A percentile compares a stretch with the other conserved stretches of the same genome.
These are phyloP conservation scores for Astrothelium subdiscretum DNA, from an alignment of 495 filamentous ascomycete species.

Conservation along the genomic window DNA sequence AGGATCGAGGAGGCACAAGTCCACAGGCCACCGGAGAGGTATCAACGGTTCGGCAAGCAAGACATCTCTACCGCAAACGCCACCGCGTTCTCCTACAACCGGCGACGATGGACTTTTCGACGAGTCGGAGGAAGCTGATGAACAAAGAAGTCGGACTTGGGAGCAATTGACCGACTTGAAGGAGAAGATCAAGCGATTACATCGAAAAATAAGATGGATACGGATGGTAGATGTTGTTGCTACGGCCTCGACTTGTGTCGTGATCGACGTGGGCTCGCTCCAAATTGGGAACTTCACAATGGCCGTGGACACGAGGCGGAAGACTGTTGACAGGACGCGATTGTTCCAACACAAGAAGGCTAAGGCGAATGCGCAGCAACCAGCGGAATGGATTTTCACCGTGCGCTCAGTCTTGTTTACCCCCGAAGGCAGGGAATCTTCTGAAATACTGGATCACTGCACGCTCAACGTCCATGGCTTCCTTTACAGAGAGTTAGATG, in stretches of 20 bases:
- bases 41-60: slow-evolving; percentile 15
- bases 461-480: slow-evolving; percentile 85
- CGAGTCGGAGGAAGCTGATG: slow-evolving; percentile 14
- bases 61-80: not conserved
- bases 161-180: slow-evolving; percentile 60
- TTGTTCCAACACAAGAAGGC: slow-evolving; percentile 77
- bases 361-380: slow-evolving; percentile 56
- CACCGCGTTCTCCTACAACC: not conserved
- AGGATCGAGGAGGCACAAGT: slow-evolving; percentile 1
- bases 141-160: slow-evolving; percentile 61
- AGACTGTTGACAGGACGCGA: slow-evolving; percentile 81
- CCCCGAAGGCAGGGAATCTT: slow-evolving; percentile 67
- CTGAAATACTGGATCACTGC: slow-evolving; percentile 82
- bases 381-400: slow-evolving; percentile 89
- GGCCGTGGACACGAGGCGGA: slow-evolving; percentile 78
- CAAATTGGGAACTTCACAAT: slow-evolving; percentile 76
- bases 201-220: slow-evolving; percentile 80
- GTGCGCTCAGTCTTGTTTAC: slow-evolving; percentile 79
- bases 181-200: slow-evolving; percentile 73
- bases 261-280: slow-evolving; percentile 69
- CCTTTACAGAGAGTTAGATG: slow-evolving; percentile 77
- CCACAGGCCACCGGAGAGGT: not conserved
- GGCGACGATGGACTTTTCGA: slow-evolving; percentile 5
- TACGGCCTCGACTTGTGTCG: slow-evolving; percentile 58
- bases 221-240: slow-evolving; percentile 84